Percentiles rank a stretch among this genome's conserved stretches.
Evolutionary conservation across 2,329 filamentous ascomycete species (phyloP).

Genomic region (Fusarium anguioides): DNA sequence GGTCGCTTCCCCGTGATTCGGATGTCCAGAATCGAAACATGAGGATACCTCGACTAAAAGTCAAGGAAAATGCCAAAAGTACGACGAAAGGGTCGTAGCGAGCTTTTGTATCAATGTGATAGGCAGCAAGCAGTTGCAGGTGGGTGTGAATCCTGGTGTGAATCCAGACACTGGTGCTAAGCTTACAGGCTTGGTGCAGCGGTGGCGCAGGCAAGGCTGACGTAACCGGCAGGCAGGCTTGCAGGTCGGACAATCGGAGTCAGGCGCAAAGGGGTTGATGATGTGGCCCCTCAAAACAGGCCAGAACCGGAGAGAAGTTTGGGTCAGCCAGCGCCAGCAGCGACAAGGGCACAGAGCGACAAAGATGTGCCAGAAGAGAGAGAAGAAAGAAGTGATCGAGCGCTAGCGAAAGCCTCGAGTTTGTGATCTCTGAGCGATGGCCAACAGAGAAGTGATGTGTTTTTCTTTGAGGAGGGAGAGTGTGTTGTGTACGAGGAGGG

Average conservation of each 20-base stretch:
- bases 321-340: constrained; percentile 40
- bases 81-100: constrained; percentile 32
- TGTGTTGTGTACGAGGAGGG: constrained; percentile 37
- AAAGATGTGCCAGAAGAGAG: constrained; percentile 35
- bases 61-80: constrained; percentile 26
- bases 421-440: constrained; percentile 38
- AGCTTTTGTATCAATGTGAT: constrained; percentile 36
- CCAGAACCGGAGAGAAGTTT: constrained; percentile 41
- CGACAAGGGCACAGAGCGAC: constrained; percentile 38
- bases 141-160: constrained; percentile 23
- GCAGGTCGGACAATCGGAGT: constrained; percentile 46
- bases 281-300: constrained; percentile 49
- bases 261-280: constrained; percentile 47
- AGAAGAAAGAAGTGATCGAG: constrained; percentile 52
- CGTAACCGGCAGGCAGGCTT: constrained; percentile 44
- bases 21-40: constrained; percentile 73
- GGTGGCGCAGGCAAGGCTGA: constrained; percentile 47
- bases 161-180: constrained; percentile 14
- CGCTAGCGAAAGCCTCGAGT: constrained; percentile 62
- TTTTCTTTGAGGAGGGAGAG: constrained; percentile 39
- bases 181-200: constrained; percentile 23
- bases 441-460: constrained; percentile 33
- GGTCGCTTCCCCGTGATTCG: constrained; percentile 68
- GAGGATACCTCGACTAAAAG: constrained; percentile 54
- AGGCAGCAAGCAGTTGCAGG: constrained; percentile 20